Evolutionary conservation across 1,284 basidiomycete genomes (phyloP).

Genomic region (Puccinia novopanici): DNA sequence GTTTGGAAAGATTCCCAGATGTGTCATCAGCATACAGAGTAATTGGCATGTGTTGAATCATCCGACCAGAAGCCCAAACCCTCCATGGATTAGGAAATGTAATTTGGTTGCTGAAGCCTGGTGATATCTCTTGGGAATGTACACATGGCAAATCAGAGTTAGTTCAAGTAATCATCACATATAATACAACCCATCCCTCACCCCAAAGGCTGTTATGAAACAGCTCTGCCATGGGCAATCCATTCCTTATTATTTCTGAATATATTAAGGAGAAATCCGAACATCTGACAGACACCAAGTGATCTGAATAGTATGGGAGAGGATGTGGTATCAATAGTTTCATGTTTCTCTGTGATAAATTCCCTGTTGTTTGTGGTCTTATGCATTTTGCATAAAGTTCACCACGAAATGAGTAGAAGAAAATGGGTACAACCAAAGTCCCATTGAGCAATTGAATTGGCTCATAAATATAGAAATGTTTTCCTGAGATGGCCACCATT

Average conservation of each 20-base stretch:
- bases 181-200: too few species aligned
- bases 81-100: slow-evolving; percentile 3
- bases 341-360: too few species aligned
- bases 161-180: too few species aligned
- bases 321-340: too few species aligned
- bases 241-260: not conserved
- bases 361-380: not conserved
- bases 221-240: too few species aligned
- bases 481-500: not conserved
- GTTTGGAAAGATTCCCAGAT: too few species aligned
- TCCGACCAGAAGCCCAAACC: not conserved
- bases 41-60: not conserved
- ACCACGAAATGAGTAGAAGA: not conserved
- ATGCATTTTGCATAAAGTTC: not conserved
- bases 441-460: not conserved
- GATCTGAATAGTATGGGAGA: not conserved
- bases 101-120: not conserved
- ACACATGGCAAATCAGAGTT: not conserved
- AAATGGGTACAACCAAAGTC: not conserved
- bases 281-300: not conserved
- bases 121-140: not conserved
- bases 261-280: not conserved
- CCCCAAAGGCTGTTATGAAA: too few species aligned
- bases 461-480: slow-evolving; percentile 14
- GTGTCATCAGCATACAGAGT: too few species aligned